These are phyloP conservation scores for Aspergillus saccharolyticus DNA, from an alignment of 495 filamentous ascomycete genomes.

Conservation along the genomic window DNA sequence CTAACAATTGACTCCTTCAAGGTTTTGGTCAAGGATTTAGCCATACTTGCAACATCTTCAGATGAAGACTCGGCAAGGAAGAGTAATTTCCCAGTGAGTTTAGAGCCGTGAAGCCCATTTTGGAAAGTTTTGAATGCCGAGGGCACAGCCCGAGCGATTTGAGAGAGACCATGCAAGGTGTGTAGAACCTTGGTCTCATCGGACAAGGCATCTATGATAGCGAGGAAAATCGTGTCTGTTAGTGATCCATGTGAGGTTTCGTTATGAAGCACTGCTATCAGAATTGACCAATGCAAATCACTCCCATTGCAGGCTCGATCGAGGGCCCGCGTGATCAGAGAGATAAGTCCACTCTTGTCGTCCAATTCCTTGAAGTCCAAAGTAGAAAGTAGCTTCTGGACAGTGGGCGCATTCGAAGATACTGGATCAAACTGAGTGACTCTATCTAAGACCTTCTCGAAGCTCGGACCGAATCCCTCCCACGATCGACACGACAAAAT, in stretches of 20 bases:
- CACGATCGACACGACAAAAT: constrained; percentile 37
- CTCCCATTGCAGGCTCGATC: constrained; percentile 37
- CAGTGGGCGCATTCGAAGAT: constrained; percentile 33
- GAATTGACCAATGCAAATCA: constrained; percentile 37
- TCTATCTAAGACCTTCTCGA: constrained; percentile 35
- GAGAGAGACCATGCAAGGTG: constrained; percentile 36
- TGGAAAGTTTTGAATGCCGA: constrained; percentile 35
- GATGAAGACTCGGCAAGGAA: constrained; percentile 52
- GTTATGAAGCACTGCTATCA: constrained; percentile 43
- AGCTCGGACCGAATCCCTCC: constrained; percentile 37
- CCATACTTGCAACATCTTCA: constrained; percentile 48
- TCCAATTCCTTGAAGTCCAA: constrained; percentile 38
- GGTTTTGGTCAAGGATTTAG: constrained; percentile 39
- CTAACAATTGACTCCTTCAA: constrained; percentile 35
- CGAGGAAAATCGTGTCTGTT: constrained; percentile 38
- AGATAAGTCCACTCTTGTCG: constrained; percentile 28
- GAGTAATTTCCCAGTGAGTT: constrained; percentile 51
- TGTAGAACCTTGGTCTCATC: constrained; percentile 27
- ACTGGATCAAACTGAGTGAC: constrained; percentile 36
- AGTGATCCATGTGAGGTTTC: constrained; percentile 38
- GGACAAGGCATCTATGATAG: constrained; percentile 34
- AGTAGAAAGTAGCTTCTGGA: constrained; percentile 38
- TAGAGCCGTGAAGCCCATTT: constrained; percentile 43
- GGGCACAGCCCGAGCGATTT: constrained; percentile 35
- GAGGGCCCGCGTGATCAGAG: constrained; percentile 35